phyloP scores from a whole-genome alignment of 225 moss, liverwort and hornwort species.

The Pseudoscleropodium purum region DNA sequence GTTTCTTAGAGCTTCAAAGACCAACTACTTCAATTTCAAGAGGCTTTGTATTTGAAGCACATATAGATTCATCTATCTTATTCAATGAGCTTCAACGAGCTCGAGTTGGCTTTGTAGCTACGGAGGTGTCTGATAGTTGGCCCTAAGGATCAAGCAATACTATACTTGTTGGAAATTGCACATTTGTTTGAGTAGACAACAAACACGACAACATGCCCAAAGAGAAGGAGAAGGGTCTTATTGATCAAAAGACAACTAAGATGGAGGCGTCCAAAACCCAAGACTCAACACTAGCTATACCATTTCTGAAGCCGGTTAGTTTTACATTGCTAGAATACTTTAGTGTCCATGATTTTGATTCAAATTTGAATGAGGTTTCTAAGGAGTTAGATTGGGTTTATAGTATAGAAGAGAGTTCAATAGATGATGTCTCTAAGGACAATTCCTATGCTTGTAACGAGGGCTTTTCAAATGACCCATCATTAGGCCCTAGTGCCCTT shows the following conservation, averaged over 20 bases:
- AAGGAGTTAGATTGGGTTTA: accelerated
- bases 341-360: not conserved
- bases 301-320: not conserved
- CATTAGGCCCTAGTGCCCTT: accelerated
- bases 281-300: accelerated
- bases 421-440: not conserved
- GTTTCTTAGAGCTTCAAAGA: too few species aligned
- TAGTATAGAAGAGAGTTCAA: accelerated
- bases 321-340: not conserved
- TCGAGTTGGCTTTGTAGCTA: accelerated
- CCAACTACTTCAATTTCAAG: accelerated
- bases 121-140: accelerated
- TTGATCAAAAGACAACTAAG: accelerated
- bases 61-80: accelerated
- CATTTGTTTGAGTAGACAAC: accelerated
- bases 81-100: accelerated
- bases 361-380: not conserved
- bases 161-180: too few species aligned
- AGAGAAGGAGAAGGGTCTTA: accelerated
- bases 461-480: not conserved
- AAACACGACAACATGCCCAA: accelerated
- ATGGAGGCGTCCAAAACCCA: accelerated
- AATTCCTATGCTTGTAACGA: accelerated
- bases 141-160: too few species aligned
- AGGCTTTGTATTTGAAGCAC: too few species aligned